These are phyloP conservation scores for Boletus rubropictus DNA, from an alignment of 768 basidiomycete genomes.

Conservation along the genomic window DNA sequence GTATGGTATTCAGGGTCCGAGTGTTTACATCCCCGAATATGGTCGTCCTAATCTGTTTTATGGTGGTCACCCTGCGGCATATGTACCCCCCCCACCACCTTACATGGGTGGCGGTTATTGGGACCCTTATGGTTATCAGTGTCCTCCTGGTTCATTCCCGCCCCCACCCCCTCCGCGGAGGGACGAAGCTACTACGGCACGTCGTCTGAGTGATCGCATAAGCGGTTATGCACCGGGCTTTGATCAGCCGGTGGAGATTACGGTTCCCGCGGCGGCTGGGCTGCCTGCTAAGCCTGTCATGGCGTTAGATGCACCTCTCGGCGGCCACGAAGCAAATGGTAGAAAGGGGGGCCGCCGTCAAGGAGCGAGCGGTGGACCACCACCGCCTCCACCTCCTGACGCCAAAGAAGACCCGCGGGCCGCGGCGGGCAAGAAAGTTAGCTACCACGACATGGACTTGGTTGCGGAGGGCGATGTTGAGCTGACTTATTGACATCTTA, in stretches of 20 bases:
- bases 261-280: conserved; percentile 61
- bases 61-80: conserved; percentile 33
- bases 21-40: conserved; percentile 46
- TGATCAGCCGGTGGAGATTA: conserved; percentile 37
- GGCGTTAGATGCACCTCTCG: conserved; percentile 48
- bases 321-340: conserved; percentile 29
- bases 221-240: conserved; percentile 62
- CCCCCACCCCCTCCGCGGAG: conserved; percentile 42
- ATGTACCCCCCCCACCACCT: conserved; percentile 34
- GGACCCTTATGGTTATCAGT: conserved; percentile 43
- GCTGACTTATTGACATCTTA: conserved; percentile 37
- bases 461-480: conserved; percentile 78
- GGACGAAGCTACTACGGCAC: conserved; percentile 51
- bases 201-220: conserved; percentile 75
- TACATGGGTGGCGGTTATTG: conserved; percentile 38
- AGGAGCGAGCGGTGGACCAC: conserved; percentile 44
- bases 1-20: conserved; percentile 66
- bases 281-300: conserved; percentile 74
- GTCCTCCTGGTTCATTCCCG: conserved; percentile 34
- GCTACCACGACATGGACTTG: conserved; percentile 94
- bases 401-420: conserved; percentile 91
- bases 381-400: conserved; percentile 79
- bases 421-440: conserved; percentile 80
- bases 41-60: conserved; percentile 37
- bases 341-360: conserved; percentile 36